phyloP scores from a whole-genome alignment of 2,329 filamentous ascomycete genomes.

The Cladophialophora bantiana region DNA sequence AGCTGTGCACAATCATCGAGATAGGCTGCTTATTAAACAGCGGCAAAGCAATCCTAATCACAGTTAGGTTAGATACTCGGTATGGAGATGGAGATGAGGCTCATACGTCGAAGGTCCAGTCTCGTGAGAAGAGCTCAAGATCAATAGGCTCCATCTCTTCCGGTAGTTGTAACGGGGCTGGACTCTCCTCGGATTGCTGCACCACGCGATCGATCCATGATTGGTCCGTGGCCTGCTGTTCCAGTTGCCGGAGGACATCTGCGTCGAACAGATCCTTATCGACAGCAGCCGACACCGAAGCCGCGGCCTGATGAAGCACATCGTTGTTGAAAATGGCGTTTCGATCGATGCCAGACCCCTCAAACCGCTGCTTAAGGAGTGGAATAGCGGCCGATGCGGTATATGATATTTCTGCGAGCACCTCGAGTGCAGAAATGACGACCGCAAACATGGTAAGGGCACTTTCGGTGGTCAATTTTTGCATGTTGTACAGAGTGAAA shows the following conservation, averaged over 20 bases:
- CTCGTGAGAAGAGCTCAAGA: neutral
- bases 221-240: neutral
- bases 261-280: constrained; percentile 4
- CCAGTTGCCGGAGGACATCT: neutral
- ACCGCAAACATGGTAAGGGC: constrained; percentile 12
- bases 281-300: neutral
- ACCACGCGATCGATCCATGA: neutral
- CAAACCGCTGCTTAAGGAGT: constrained; percentile 5
- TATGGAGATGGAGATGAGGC: neutral
- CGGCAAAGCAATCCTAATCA: too few species aligned
- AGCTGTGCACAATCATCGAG: too few species aligned
- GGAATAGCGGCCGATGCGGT: constrained; percentile 12
- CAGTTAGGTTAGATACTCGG: too few species aligned
- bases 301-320: neutral
- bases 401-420: constrained; percentile 12
- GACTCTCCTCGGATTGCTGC: neutral
- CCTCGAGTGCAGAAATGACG: constrained; percentile 12
- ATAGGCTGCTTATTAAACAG: too few species aligned
- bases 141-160: neutral
- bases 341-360: neutral
- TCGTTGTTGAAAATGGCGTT: neutral
- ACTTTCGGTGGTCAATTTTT: constrained; percentile 10
- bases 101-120: constrained; percentile 6
- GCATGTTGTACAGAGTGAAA: constrained; percentile 9
- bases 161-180: neutral